Percentiles rank a stretch among this genome's conserved stretches.
Conservation (phyloP, 441 rosid genomes). For the Lepidium campestre region DNA sequence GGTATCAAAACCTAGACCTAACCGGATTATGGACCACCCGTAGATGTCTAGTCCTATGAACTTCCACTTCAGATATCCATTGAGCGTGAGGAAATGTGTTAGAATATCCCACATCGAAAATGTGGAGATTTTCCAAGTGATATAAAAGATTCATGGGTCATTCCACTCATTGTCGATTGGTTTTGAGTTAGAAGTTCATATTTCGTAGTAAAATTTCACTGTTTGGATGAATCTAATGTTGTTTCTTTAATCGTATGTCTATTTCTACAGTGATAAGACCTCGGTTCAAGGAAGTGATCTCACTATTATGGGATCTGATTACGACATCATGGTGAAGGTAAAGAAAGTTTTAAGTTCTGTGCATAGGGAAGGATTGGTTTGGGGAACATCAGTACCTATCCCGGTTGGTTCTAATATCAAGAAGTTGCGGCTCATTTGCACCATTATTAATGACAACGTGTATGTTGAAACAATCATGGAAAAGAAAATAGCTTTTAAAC, state of each 20-base stretch:
- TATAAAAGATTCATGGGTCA: too few species aligned
- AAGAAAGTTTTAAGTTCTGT: slow-evolving; percentile 84
- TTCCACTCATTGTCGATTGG: too few species aligned
- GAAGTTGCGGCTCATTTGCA: slow-evolving; percentile 83
- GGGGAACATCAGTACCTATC: slow-evolving; percentile 92
- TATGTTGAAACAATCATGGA: slow-evolving; percentile 72
- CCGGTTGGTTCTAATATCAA: slow-evolving; percentile 89
- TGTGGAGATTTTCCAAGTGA: too few species aligned
- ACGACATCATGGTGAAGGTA: slow-evolving; percentile 91
- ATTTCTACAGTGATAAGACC: slow-evolving; percentile 46
- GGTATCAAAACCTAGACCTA: too few species aligned
- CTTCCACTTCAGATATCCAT: too few species aligned
- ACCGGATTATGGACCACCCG: too few species aligned
- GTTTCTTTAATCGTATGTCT: not conserved
- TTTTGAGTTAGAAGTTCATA: too few species aligned
- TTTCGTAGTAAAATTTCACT: not conserved
- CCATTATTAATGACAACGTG: slow-evolving; percentile 87
- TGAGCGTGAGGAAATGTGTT: too few species aligned
- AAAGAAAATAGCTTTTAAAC: slow-evolving; percentile 65
- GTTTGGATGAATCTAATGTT: not conserved
- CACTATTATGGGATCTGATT: slow-evolving; percentile 56
- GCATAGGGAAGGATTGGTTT: slow-evolving; percentile 68
- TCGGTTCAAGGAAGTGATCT: slow-evolving; percentile 68
- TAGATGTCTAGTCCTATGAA: too few species aligned
- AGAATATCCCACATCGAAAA: too few species aligned